These are phyloP conservation scores for Trichoderma endophyticum DNA, from an alignment of 2,329 filamentous ascomycete genomes.

Conservation along the genomic window DNA sequence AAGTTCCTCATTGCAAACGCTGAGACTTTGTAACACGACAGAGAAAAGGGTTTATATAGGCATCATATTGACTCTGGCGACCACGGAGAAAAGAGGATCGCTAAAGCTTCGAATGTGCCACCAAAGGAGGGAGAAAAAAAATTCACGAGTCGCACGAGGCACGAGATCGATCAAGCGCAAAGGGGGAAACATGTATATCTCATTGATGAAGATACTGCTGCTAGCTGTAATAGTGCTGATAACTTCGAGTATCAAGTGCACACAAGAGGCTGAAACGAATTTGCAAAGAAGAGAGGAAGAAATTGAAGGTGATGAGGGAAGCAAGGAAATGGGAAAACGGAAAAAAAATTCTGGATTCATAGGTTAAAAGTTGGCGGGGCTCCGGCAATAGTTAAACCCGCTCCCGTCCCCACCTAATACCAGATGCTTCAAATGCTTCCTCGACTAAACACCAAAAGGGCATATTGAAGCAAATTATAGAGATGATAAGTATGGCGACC, in stretches of 20 bases:
- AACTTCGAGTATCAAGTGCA: not conserved
- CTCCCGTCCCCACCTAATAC: not conserved
- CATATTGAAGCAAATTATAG: too few species aligned
- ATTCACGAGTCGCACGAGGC: conserved; percentile 7
- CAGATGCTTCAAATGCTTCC: not conserved
- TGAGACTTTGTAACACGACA: conserved; percentile 89
- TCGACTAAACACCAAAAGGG: not conserved
- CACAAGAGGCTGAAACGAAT: not conserved
- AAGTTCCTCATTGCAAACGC: conserved; percentile 71
- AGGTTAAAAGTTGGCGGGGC: not conserved
- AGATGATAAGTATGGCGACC: not conserved
- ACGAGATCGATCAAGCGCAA: not conserved
- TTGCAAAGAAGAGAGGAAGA: not conserved
- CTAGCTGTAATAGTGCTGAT: not conserved
- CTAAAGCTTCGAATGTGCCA: conserved; percentile 94
- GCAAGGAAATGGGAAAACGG: not conserved
- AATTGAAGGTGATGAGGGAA: not conserved
- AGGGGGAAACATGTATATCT: not conserved
- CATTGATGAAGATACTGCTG: not conserved
- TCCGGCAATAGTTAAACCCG: conserved; percentile 8
- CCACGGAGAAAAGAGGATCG: conserved; percentile 60
- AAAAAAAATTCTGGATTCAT: not conserved
- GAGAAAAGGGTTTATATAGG: conserved; percentile 78
- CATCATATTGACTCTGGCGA: conserved; percentile 83
- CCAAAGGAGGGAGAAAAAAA: not conserved